Base-by-base conservation (phyloP, 2,329 filamentous ascomycete species). In the Fusarium xylarioides region DNA sequence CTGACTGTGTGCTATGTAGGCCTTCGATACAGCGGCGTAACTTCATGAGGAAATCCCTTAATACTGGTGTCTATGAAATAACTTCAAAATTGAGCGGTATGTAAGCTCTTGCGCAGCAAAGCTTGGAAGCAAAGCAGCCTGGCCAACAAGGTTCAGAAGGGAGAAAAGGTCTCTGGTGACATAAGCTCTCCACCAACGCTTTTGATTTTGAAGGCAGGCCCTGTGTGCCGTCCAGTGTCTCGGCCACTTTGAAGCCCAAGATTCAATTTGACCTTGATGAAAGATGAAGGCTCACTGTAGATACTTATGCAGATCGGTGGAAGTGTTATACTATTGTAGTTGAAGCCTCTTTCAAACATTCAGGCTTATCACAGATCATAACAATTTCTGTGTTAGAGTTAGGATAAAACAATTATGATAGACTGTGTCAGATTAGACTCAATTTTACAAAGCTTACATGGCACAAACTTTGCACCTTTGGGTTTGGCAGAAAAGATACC, bases 401-500 rank as follows among this genome's bases (percentile, higher is more conserved):
- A 14, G 11, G 5, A 34, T 2, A 11, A 15, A 23, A 5, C n/a
- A 23, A 4, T 23, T 11, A 19, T 10, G 30, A 34, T 14, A 23
- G 11, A 2, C 9, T 11, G 6, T 11, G 16, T 5, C 3, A 11
- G 19, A 19, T 11, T 4, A 19, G 9, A 7, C 16, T 34, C 18
- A 32, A 1, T 4, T 34, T 5, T 14, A 4, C 6, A 8, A 34
- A 19, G 5, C 6, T 19, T 19, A 11, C 11, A 23, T 18, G 15
- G n/a, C 7, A 10, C 9, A 34, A 14, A 14, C 8, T 6, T 34
- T 34, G 30, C 5, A 19, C 4, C 11, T 1, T 19, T 7, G 6
- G 11, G 3, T 18, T 50, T 15, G 14, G 16, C 4, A 7, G 47
- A 23, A 34, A 16, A 2, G 0, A 14, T 23, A 5, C 5, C 6